Evolutionary conservation across 2,329 filamentous ascomycete species (phyloP), one percentile per base, ranked within the genome.

Genomic region (Ustulina deusta): DNA sequence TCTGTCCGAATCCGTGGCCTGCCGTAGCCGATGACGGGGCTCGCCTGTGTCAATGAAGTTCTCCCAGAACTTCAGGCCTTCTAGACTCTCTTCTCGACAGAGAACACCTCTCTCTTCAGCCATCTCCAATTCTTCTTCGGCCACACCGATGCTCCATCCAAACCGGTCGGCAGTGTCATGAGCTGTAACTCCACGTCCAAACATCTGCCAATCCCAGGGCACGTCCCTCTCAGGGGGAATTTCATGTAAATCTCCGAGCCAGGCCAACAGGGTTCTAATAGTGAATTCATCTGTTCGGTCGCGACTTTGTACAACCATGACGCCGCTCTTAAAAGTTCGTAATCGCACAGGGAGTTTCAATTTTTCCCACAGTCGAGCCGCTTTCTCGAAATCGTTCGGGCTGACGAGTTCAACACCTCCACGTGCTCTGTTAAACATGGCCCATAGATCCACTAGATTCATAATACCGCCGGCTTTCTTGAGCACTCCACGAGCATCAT

Each of bases 141-240:
- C 96, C 25, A 99, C 95, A 9, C 96, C 96, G 7, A 99, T 91
- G 78, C 96, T 98, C 96, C 96, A 99, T 6, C 94, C 93, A 80
- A 99, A 99, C 57, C 89, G 85, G 79, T 97, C 93, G 0, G 96
- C 96, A 0, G 90, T 89, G 76, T 98, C 94, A 76, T 96, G 93
- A 1, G 94, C 93, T 15, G 94, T 97, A 32, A 98, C 90, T 10
- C 96, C 94, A 63, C 90, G 87, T 0, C 96, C 94, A 78, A 93
- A 97, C 46, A 83, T 75, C 54, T 84, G 84, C 91, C 91, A 93
- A 74, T 97, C 90, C 92, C 92, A 96, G 0, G 85, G 74, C 38
- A 90, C 85, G 3, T 91, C 86, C n/a, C 83, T 83, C 1, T 89
- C 85, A 0, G 90, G 90, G 6, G 89, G 87, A 56, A 89, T 84